Base-by-base conservation (phyloP, 2,329 filamentous ascomycete genomes). In the Macroventuria anomochaeta region DNA sequence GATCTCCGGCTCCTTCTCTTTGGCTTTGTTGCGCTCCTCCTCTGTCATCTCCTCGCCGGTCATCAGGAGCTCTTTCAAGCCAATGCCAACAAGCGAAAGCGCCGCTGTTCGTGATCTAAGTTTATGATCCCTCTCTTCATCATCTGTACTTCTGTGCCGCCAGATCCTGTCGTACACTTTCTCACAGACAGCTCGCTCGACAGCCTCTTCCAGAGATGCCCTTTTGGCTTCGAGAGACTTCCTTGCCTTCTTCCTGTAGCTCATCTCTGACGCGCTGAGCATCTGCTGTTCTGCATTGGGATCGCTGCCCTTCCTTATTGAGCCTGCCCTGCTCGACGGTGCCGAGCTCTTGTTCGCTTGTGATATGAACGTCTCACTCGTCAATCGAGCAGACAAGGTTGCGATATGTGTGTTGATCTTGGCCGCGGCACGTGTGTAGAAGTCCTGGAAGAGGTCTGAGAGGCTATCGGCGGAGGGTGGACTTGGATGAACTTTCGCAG, bases 41-140 rank as follows among this genome's bases (percentile, higher is more conserved):
- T 74, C 82, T 44, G 85, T 83, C 8, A 84, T 75, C 3, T 84
- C 80, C 10, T 85, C 77, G 29, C 80, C 79, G 3, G 79, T 72
- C 33, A 79, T 79, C 31, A 84, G 90, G 10, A 99, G 80, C 69
- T 99, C 95, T 57, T 85, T 87, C 46, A 95, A 79, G 2, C 91
- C 90, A 68, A 99, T 97, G 1, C 92, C 93, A 15, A 99, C 91
- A n/a, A 99, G 80, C 2, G 89, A 85, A 37, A 99, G 78, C 1
- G 95, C 92, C 17, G 93, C 93, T 1, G 93, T 97, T 68, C 96
- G 95, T 8, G 95, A 99, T 25, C 95, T 86, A 43, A 99, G 80
- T 71, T 96, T 97, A 67, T 96, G 93, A 71, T 99, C 95, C 68
- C 93, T 85, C 11, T 95, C 93, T 75, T 97, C 93, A 70, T 99